Evolutionary conservation across 345 rosid species (phyloP).

Genomic region (Lepidium aucheri): DNA sequence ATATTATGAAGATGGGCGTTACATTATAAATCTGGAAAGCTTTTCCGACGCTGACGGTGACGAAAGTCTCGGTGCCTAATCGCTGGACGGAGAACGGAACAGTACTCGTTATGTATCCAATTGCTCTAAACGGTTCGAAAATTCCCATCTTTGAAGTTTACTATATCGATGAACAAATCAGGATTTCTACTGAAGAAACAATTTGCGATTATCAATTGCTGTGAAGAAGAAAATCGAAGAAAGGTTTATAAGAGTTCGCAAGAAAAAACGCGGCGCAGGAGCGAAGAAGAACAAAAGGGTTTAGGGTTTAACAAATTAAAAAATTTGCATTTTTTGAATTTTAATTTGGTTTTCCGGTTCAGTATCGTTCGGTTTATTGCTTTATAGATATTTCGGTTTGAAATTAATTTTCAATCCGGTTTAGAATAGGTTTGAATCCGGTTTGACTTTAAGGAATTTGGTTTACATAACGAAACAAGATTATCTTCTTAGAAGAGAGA

Average conservation of each 20-base stretch:
- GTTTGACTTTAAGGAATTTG: not conserved
- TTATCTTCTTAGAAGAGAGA: not conserved
- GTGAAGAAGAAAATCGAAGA: not conserved
- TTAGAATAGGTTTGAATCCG: not conserved
- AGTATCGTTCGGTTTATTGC: not conserved
- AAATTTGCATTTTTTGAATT: not conserved
- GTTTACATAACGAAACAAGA: not conserved
- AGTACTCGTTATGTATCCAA: conserved; percentile 75
- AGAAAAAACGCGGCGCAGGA: conserved; percentile 8
- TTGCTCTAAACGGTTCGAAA: conserved; percentile 84
- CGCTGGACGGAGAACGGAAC: conserved; percentile 89
- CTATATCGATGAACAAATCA: not conserved
- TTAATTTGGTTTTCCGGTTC: not conserved
- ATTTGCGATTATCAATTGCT: not conserved
- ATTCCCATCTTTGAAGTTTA: conserved; percentile 53
- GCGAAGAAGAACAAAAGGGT: not conserved
- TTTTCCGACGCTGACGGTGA: conserved; percentile 87
- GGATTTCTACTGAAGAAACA: not conserved
- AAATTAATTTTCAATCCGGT: not conserved
- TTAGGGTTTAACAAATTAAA: conserved; percentile 6
- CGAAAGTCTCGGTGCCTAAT: conserved; percentile 82
- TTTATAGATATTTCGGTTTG: not conserved
- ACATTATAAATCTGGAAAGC: conserved; percentile 87
- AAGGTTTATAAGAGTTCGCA: not conserved
- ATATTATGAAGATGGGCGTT: not conserved